These are phyloP conservation scores for Aspergillus sp. DNA, from an alignment of 2,329 filamentous ascomycete genomes.

Conservation along the genomic window DNA sequence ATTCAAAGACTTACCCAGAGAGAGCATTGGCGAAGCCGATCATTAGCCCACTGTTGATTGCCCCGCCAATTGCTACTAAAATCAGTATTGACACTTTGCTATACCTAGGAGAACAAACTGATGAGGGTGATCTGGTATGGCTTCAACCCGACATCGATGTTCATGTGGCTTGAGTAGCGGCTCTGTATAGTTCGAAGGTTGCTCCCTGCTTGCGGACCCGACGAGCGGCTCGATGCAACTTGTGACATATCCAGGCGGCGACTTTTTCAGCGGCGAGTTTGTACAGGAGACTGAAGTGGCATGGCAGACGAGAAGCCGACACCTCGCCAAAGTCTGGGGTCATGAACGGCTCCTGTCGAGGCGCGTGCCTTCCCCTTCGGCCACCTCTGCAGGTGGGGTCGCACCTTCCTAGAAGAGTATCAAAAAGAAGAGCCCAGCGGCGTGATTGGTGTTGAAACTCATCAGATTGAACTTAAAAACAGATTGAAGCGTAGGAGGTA, in stretches of 20 bases:
- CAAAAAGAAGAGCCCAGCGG: neutral
- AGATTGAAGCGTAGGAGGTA: constrained; percentile 1
- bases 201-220: neutral
- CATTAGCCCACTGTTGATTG: constrained; percentile 39
- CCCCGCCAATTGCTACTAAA: constrained; percentile 34
- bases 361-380: neutral
- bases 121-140: constrained; percentile 27
- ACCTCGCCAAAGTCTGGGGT: neutral
- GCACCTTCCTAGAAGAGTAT: neutral
- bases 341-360: neutral
- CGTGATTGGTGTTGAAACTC: neutral
- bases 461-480: neutral
- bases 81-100: neutral
- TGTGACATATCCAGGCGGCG: constrained; percentile 1
- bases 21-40: constrained; percentile 34
- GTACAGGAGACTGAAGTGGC: neutral
- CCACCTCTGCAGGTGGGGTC: neutral
- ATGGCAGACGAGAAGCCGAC: neutral
- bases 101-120: constrained; percentile 23
- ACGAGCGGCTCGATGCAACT: neutral
- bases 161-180: neutral
- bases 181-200: constrained; percentile 1
- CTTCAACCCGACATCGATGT: constrained; percentile 16
- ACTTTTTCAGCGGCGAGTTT: neutral
- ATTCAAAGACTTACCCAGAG: constrained; percentile 28